phyloP scores from a whole-genome alignment of 1,284 basidiomycete genomes.

The Austroboletus novae-zelandiae region DNA sequence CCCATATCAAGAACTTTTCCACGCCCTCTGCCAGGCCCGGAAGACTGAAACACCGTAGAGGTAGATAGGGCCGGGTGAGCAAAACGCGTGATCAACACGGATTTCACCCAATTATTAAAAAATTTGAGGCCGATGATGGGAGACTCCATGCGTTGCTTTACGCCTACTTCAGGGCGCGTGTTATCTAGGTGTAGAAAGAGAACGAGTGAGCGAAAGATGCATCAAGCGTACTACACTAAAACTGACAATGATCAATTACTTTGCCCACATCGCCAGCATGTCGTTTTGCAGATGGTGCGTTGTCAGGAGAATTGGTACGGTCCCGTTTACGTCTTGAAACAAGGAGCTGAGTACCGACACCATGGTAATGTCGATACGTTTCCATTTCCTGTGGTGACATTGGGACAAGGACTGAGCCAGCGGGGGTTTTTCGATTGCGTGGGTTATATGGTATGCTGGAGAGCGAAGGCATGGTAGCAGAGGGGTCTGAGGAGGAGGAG shows the following conservation, averaged over 20 bases:
- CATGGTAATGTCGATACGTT: slow-evolving; percentile 55
- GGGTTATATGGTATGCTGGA: slow-evolving; percentile 62
- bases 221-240: not conserved
- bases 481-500: slow-evolving; percentile 26
- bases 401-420: slow-evolving; percentile 61
- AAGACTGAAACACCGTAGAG: slow-evolving; percentile 32
- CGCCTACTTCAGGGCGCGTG: slow-evolving; percentile 86
- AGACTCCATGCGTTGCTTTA: slow-evolving; percentile 81
- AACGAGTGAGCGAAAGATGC: not conserved
- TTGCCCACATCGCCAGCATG: slow-evolving; percentile 61
- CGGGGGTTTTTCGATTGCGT: slow-evolving; percentile 55
- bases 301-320: slow-evolving; percentile 40
- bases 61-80: slow-evolving; percentile 60
- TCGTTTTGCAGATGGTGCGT: slow-evolving; percentile 48
- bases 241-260: slow-evolving; percentile 72
- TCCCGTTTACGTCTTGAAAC: slow-evolving; percentile 57
- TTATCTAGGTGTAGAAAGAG: slow-evolving; percentile 63
- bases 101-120: slow-evolving; percentile 99
- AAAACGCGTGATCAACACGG: slow-evolving; percentile 88
- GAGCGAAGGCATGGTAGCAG: slow-evolving; percentile 14
- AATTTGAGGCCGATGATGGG: slow-evolving; percentile 95
- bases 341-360: slow-evolving; percentile 55
- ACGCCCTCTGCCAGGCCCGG: slow-evolving; percentile 35
- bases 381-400: slow-evolving; percentile 63
- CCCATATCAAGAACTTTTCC: slow-evolving; percentile 94